A percentile compares a stretch with the other conserved stretches of the same genome.
These are phyloP conservation scores for Tetrahymena elliotti DNA, from an alignment of 73 alveolate species.

Conservation along the genomic window DNA sequence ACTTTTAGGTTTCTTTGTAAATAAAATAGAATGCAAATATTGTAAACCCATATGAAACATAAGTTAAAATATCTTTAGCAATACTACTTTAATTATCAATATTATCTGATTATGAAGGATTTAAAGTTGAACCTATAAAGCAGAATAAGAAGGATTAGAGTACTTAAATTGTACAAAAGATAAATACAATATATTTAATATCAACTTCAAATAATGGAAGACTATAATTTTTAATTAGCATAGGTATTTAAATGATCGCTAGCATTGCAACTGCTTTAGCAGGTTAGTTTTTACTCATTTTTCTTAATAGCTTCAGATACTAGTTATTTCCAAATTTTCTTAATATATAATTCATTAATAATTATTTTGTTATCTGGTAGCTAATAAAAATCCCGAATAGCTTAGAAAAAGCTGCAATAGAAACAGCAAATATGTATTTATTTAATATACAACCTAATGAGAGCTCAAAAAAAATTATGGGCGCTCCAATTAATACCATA, in stretches of 20 bases:
- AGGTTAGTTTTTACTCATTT: not conserved
- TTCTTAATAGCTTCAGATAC: not conserved
- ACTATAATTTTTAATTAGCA: not conserved
- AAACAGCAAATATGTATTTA: not conserved
- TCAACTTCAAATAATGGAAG: not conserved
- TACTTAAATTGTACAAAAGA: not conserved
- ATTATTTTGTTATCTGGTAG: not conserved
- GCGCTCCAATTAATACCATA: not conserved
- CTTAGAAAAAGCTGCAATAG: not conserved
- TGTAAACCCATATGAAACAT: not conserved
- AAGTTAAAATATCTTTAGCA: not conserved
- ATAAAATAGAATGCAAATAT: not conserved
- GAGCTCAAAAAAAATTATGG: not conserved
- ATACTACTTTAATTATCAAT: not conserved
- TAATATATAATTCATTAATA: not conserved
- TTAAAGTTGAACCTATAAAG: not conserved
- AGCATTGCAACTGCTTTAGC: not conserved
- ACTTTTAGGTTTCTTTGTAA: not conserved
- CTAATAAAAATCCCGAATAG: not conserved
- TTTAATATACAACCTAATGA: not conserved
- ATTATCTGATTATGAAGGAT: not conserved
- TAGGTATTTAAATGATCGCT: not conserved
- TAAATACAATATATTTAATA: not conserved
- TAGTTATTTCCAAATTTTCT: not conserved
- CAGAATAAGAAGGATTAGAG: not conserved